Conservation (phyloP, 1,139 yeast genomes). For the Hanseniaspora gamundiae region DNA sequence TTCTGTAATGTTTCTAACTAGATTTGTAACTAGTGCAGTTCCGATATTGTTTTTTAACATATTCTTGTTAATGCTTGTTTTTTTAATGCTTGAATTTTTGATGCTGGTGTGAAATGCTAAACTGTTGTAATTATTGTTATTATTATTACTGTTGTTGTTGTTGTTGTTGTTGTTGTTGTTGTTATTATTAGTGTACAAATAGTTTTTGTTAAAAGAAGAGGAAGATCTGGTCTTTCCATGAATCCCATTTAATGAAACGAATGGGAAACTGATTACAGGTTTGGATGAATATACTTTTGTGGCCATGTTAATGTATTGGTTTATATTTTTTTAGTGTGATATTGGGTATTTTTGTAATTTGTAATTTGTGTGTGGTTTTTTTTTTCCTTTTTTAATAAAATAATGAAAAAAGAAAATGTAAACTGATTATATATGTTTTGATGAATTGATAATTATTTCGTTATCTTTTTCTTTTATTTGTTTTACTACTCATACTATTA, state of each 20-base stretch:
- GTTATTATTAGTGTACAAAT: background rate
- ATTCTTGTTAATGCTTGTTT: background rate
- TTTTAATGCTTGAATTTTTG: too few relatives aligned
- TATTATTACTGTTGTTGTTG: background rate
- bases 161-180: background rate
- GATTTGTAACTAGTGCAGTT: background rate
- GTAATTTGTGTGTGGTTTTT: background rate
- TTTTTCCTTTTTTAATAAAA: too few relatives aligned
- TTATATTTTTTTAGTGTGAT: background rate
- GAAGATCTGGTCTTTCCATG: background rate
- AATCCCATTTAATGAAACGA: background rate
- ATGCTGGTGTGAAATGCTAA: background rate
- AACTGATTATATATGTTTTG: too few relatives aligned
- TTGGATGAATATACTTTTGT: background rate
- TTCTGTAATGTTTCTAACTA: background rate
- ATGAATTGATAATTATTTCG: too few relatives aligned
- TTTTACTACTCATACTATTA: too few relatives aligned
- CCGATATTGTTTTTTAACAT: background rate
- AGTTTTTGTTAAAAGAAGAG: background rate
- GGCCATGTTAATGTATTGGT: background rate
- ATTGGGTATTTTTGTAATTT: background rate
- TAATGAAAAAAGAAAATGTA: too few relatives aligned
- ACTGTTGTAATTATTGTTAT: background rate
- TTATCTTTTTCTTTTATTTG: too few relatives aligned
- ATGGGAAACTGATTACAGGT: conserved; percentile 1